Percentiles rank a stretch among this genome's conserved stretches.
These are phyloP conservation scores for Protostelium mycophagum DNA, from an alignment of 78 protist genomes.

Conservation along the genomic window DNA sequence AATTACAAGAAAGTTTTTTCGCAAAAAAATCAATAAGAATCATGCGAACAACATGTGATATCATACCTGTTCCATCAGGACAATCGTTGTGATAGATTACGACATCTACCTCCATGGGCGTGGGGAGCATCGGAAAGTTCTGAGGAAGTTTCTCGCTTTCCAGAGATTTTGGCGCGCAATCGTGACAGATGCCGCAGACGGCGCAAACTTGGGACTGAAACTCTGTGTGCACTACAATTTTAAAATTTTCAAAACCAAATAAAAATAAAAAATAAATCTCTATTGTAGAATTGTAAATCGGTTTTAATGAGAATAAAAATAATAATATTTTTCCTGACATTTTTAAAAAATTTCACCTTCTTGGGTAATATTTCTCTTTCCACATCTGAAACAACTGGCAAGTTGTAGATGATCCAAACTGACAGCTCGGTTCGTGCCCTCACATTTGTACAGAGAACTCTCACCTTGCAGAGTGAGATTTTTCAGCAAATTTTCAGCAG, in stretches of 20 bases:
- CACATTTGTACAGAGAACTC: not conserved
- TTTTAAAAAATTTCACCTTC: not conserved
- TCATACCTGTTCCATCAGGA: not conserved
- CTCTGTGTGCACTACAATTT: no score
- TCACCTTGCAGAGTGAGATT: not conserved
- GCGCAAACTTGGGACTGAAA: not conserved
- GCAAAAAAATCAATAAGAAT: no score
- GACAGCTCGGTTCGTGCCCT: not conserved
- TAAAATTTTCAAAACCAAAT: no score
- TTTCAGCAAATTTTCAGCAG: not conserved
- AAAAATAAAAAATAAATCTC: no score
- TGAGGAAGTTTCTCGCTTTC: not conserved
- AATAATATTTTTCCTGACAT: not conserved
- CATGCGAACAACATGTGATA: not conserved
- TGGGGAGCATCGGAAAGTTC: not conserved
- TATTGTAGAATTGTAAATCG: no score
- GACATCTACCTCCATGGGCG: not conserved
- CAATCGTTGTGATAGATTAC: not conserved
- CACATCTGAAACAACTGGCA: not conserved
- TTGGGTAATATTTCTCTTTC: not conserved
- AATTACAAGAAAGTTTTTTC: no score
- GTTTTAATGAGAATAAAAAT: not conserved
- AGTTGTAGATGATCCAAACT: not conserved
- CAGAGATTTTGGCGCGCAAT: not conserved
- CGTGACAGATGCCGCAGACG: not conserved